Percentiles rank a stretch among this genome's conserved stretches.
Conservation (phyloP, 2,329 filamentous ascomycete genomes). For the Aspergillus aculeatinus region DNA sequence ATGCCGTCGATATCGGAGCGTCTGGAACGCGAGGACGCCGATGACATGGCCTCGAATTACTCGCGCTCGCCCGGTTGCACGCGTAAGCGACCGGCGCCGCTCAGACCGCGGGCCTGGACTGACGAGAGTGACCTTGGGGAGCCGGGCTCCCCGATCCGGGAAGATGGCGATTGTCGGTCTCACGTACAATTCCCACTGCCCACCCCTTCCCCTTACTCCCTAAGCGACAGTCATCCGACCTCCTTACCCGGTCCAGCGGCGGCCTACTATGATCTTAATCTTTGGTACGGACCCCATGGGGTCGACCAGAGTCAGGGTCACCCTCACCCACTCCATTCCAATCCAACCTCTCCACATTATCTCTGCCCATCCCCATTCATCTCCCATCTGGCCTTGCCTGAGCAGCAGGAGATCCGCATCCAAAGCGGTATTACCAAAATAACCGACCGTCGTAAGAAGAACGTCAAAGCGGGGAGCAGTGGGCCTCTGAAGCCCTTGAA, state of each 20-base stretch:
- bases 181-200: background rate
- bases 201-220: slow-evolving; percentile 1
- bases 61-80: slow-evolving; percentile 13
- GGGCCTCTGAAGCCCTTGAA: slow-evolving; percentile 1
- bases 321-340: slow-evolving; percentile 3
- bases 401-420: background rate
- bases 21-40: slow-evolving; percentile 18
- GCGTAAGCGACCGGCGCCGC: slow-evolving; percentile 18
- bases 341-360: slow-evolving; percentile 1
- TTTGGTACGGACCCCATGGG: background rate
- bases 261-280: slow-evolving; percentile 3
- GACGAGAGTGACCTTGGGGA: slow-evolving; percentile 32
- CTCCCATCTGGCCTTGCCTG: background rate
- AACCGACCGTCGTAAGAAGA: background rate
- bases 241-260: background rate
- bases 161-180: slow-evolving; percentile 5
- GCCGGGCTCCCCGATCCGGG: slow-evolving; percentile 27
- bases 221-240: background rate
- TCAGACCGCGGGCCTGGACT: slow-evolving; percentile 19
- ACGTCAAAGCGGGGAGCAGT: background rate
- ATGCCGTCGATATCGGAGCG: slow-evolving; percentile 31
- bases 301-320: background rate
- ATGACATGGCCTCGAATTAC: slow-evolving; percentile 10
- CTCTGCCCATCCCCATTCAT: background rate
- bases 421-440: slow-evolving; percentile 3